Base-by-base conservation (phyloP, 805 yeast species). In the Monosporozyma siamensis region DNA sequence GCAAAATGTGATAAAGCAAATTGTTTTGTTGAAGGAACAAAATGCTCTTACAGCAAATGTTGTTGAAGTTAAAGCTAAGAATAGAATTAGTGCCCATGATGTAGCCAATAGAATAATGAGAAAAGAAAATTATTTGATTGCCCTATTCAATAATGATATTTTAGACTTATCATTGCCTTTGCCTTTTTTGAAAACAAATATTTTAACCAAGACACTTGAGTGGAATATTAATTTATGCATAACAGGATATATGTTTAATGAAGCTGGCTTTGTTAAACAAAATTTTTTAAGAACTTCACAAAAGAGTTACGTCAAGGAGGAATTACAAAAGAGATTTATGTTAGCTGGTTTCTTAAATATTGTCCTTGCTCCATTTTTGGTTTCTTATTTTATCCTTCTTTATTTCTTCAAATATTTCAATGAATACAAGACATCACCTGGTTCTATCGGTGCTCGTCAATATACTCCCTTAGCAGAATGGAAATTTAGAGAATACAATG, bases 21-120 rank as follows among this genome's bases (percentile, higher is more conserved):
- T 92, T 11, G 78, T 86, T 75, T 65, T 72, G 5, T 64, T 92
- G 40, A 77, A 84, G 50, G 88, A 87, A 53, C 87, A 82, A 50
- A 89, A 88, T 62, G 87, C 92, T 6, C 65, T 64, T 26, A 67
- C 66, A 12, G 67, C 68, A 8, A 70, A 68, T 46, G 70, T 61
- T 14, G 61, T 67, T 2, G 89, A 82, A 55, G 68, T 78, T 45
- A 80, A 75, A 46, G 78, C 88, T 1, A 83, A 82, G 54, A 75
- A 78, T 40, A 70, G 89, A 48, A 70, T 92, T 41, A 90, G 85
- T 55, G 95, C 97, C 4, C 96, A 89, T 60, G 92, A 82, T 54
- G 85, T 92, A 40, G 97, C 97, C 11, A 94, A 92, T 58, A 70
- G 98, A 45, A 83, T 92, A 44, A 89, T 92, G 98, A 70, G 99